Evolutionary conservation across 202 grass and related monocot genomes (phyloP).

Genomic region (Bolboschoenoplectus hybrid): DNA sequence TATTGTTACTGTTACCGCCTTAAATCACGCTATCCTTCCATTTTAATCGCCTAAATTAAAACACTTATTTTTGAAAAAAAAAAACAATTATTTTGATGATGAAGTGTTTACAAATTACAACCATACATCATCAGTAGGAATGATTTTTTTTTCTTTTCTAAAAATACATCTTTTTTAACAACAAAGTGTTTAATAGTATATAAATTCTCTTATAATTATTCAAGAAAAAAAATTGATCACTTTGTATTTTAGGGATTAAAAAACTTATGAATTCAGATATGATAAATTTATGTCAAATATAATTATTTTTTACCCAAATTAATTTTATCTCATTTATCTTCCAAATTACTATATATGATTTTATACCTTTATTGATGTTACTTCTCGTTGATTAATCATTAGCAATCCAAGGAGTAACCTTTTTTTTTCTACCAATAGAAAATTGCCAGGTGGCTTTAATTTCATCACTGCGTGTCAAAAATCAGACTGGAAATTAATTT

Average conservation of each 20-base stretch:
- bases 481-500: constrained; percentile 1
- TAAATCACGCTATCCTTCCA: background rate
- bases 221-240: background rate
- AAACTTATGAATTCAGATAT: no score
- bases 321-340: background rate
- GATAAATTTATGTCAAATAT: no score
- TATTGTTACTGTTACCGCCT: background rate
- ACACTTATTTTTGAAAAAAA: no score
- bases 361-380: background rate
- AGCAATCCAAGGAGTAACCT: background rate
- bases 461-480: background rate
- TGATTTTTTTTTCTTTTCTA: no score
- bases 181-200: background rate
- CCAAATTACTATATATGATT: background rate
- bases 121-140: no score
- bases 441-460: background rate
- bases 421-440: background rate
- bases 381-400: background rate
- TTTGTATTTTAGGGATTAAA: no score
- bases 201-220: background rate
- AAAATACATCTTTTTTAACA: no score
- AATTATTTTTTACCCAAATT: no score
- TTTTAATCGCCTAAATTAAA: background rate
- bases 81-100: no score
- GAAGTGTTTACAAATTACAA: no score